Percentiles rank a stretch among this genome's conserved stretches.
Conservation (phyloP, 2,329 filamentous ascomycete species). For the Ophioceras dolichostomum region DNA sequence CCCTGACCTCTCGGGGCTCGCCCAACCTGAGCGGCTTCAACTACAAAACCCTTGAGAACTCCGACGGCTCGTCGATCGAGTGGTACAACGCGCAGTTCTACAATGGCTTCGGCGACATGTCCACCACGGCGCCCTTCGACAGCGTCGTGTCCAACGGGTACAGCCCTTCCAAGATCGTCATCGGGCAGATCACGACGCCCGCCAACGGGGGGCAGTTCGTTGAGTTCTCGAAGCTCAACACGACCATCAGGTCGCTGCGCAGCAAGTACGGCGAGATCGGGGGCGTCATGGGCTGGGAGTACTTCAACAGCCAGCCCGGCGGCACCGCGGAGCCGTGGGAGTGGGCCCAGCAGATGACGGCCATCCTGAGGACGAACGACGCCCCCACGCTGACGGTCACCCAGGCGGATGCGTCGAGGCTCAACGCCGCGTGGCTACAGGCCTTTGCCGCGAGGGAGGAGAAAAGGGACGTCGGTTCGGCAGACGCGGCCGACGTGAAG, state of each 20-base stretch:
- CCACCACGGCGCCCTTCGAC: slow-evolving; percentile 33
- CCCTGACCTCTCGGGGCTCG: slow-evolving; percentile 39
- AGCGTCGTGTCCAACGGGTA: slow-evolving; percentile 50
- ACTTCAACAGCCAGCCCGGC: slow-evolving; percentile 70
- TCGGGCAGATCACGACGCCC: slow-evolving; percentile 71
- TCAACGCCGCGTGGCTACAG: slow-evolving; percentile 11
- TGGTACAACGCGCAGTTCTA: slow-evolving; percentile 95
- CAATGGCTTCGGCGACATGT: slow-evolving; percentile 65
- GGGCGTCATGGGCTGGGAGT: slow-evolving; percentile 92
- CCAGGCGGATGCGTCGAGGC: slow-evolving; percentile 6
- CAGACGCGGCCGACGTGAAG: not conserved
- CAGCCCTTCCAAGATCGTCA: slow-evolving; percentile 59
- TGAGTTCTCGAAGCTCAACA: slow-evolving; percentile 30
- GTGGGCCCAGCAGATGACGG: slow-evolving; percentile 62
- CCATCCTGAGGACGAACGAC: slow-evolving; percentile 19
- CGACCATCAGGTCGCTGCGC: slow-evolving; percentile 28
- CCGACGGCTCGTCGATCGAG: slow-evolving; percentile 51
- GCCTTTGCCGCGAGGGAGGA: not conserved
- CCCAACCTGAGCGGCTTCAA: slow-evolving; percentile 70
- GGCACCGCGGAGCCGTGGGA: slow-evolving; percentile 54
- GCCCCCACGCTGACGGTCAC: slow-evolving; percentile 10
- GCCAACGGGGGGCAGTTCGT: slow-evolving; percentile 52
- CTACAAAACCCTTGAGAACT: slow-evolving; percentile 62
- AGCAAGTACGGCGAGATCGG: slow-evolving; percentile 56
- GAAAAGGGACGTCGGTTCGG: not conserved